Evolutionary conservation across 345 rosid species (phyloP), one percentile per base, ranked within the genome.

Genomic region (Heritiera littoralis): DNA sequence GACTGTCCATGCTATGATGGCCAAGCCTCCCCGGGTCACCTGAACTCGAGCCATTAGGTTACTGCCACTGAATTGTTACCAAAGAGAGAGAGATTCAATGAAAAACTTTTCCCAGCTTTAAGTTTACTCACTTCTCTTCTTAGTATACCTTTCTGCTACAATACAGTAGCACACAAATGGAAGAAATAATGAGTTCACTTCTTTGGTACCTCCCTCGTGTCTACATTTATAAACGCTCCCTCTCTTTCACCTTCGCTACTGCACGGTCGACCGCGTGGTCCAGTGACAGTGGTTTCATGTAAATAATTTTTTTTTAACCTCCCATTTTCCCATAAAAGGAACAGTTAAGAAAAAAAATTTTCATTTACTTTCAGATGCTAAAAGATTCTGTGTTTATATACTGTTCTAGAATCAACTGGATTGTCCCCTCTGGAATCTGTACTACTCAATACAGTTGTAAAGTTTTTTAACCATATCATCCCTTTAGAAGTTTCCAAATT

Each of bases 211-310:
- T 71, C 56, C 75, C 59, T 51, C 2, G 40, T 67, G 45, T 72
- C 80, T 54, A 59, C 69, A 75, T 85, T 76, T 85, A 83, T 83
- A 85, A 61, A 67, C 40, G 15, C 48, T 51, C 63, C 64, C n/a
- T 77, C 56, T 4, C 56, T 28, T 18, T 61, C 55, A 65, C 54
- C 71, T 41, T 64, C 59, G 6, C 2, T 55, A 7, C 41, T 55
- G 45, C 12, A 35, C 30, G 46, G 15, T 54, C 30, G 17, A 54
- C 63, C 54, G 13, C 55, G 41, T 60, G 66, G 80, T 66, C 77
- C 77, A 8, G 38, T 56, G 46, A 64, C 54, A 0, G 52, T 23
- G 5, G 46, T 61, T 28, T 20, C 10, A 49, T 9, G 28, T 18
- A 4, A 48, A 10, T 7, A 46, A 63, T 3, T 41, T 41, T 41